phyloP scores from a whole-genome alignment of 73 alveolate species.

The Urostyla sp. region DNA sequence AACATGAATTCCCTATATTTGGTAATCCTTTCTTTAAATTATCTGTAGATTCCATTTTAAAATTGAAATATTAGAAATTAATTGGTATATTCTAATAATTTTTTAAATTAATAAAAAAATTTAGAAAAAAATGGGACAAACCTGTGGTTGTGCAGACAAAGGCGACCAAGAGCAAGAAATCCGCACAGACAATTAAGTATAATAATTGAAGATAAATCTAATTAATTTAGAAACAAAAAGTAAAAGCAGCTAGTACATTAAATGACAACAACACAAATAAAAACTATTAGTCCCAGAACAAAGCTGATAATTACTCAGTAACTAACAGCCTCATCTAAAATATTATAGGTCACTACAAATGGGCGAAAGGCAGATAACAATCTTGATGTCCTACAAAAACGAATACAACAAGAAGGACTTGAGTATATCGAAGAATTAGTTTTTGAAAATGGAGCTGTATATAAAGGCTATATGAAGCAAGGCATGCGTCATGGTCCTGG shows the following conservation, averaged over 20 bases:
- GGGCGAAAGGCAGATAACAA: not conserved
- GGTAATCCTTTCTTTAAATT: no score
- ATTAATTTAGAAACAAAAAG: no score
- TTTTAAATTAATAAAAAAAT: no score
- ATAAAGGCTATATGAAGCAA: constrained; percentile 41
- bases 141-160: constrained; percentile 46
- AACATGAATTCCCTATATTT: no score
- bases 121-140: constrained; percentile 55
- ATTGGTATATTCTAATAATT: no score
- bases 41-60: no score
- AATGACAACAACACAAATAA: no score
- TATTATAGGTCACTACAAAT: no score
- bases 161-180: constrained; percentile 40
- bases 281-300: no score
- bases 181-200: constrained; percentile 23
- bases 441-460: constrained; percentile 57
- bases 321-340: no score
- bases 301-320: not conserved
- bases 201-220: not conserved
- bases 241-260: no score
- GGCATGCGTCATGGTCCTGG: constrained; percentile 82
- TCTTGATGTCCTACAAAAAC: not conserved
- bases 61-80: no score
- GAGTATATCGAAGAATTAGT: constrained; percentile 40
- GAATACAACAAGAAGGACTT: not conserved